Evolutionary conservation across 495 filamentous ascomycete species (phyloP).

Genomic region (Parmelia sp.): DNA sequence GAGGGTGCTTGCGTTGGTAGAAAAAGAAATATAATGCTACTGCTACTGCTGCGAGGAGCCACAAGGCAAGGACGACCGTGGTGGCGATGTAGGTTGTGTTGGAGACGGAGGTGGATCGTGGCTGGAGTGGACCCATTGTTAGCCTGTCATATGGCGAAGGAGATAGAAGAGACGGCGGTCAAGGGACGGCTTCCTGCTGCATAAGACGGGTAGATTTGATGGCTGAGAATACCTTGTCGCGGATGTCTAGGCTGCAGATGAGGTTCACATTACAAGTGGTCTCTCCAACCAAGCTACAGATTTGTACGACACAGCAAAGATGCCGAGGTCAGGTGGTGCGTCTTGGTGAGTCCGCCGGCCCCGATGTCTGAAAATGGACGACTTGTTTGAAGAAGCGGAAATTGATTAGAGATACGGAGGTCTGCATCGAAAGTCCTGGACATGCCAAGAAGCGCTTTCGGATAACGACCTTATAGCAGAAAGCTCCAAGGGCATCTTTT

Average conservation of each 20-base stretch:
- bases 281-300: background rate
- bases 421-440: no score
- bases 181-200: slow-evolving; percentile 1
- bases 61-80: background rate
- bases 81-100: background rate
- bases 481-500: no score
- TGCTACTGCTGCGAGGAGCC: background rate
- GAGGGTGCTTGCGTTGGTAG: background rate
- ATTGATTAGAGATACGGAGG: no score
- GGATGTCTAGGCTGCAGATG: background rate
- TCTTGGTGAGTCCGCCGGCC: background rate
- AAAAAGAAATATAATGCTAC: background rate
- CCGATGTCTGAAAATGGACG: background rate
- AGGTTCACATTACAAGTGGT: background rate
- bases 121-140: background rate
- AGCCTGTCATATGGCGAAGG: background rate
- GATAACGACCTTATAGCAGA: no score
- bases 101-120: background rate
- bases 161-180: background rate
- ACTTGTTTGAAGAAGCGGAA: background rate
- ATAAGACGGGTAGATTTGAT: background rate
- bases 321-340: background rate
- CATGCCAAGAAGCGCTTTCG: no score
- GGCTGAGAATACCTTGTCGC: background rate
- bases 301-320: background rate